Conservation (phyloP, 139 green algal genomes). For the Chlorella sp. region DNA sequence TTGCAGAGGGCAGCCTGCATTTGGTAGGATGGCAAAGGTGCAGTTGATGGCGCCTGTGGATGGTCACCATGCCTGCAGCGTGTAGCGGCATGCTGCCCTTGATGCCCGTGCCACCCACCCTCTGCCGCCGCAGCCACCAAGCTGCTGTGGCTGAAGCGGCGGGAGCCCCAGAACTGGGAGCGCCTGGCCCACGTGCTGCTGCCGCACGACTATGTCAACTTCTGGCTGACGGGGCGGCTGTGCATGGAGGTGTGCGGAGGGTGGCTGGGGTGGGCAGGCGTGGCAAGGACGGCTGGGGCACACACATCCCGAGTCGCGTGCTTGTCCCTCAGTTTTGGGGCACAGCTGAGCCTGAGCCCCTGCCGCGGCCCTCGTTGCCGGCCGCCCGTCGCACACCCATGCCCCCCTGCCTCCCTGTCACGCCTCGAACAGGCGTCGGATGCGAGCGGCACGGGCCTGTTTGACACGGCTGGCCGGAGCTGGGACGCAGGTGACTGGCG, state of each 20-base stretch:
- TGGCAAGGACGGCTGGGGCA: neutral
- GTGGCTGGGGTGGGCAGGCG: neutral
- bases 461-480: conserved; percentile 56
- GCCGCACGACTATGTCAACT: conserved; percentile 91
- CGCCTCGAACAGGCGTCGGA: conserved; percentile 56
- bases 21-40: too few species aligned
- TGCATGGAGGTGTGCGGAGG: conserved; percentile 56
- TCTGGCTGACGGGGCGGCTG: conserved; percentile 62
- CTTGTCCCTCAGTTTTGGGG: too few species aligned
- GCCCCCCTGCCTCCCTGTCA: neutral
- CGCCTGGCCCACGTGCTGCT: conserved; percentile 68
- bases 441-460: conserved; percentile 78
- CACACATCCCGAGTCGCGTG: too few species aligned
- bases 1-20: too few species aligned
- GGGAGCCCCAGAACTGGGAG: conserved; percentile 79
- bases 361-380: too few species aligned
- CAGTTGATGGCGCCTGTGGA: too few species aligned
- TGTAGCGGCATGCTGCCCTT: too few species aligned
- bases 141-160: conserved; percentile 85
- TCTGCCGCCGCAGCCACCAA: conserved; percentile 65
- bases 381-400: too few species aligned
- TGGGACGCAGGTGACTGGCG: conserved; percentile 59
- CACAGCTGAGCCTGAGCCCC: too few species aligned
- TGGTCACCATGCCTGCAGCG: too few species aligned
- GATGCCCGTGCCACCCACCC: neutral